A percentile compares a stretch with the other conserved stretches of the same genome.
These are phyloP conservation scores for Betula pendula DNA, from an alignment of 306 rosid species.

Conservation along the genomic window DNA sequence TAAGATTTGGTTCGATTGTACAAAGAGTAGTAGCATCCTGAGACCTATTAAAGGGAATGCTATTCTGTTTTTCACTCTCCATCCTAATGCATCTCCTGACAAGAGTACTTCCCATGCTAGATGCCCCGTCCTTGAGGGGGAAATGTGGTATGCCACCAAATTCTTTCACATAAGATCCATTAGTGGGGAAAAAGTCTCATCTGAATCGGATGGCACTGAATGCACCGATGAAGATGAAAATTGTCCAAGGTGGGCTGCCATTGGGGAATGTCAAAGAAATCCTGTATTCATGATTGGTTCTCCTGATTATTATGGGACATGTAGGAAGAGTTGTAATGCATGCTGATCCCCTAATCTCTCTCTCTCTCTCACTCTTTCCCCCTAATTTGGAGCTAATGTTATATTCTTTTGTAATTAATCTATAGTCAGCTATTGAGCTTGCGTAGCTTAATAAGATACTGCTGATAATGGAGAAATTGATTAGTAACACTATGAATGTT, in stretches of 20 bases:
- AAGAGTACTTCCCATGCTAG: slow-evolving; percentile 58
- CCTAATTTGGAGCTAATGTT: background rate
- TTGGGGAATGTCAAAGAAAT: slow-evolving; percentile 76
- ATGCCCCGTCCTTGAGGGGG: slow-evolving; percentile 71
- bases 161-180: slow-evolving; percentile 51
- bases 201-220: slow-evolving; percentile 36
- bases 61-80: slow-evolving; percentile 64
- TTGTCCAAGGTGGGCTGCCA: slow-evolving; percentile 71
- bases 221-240: slow-evolving; percentile 65
- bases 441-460: background rate
- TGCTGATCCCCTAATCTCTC: slow-evolving; percentile 43
- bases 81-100: slow-evolving; percentile 57
- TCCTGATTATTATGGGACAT: slow-evolving; percentile 86
- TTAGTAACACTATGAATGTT: background rate
- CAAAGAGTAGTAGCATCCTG: slow-evolving; percentile 36
- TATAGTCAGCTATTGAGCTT: background rate
- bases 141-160: slow-evolving; percentile 73
- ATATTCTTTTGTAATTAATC: background rate
- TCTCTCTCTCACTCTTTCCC: no score
- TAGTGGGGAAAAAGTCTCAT: slow-evolving; percentile 27
- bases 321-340: slow-evolving; percentile 78
- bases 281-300: slow-evolving; percentile 90
- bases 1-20: slow-evolving; percentile 49
- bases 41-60: slow-evolving; percentile 79
- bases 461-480: background rate